A percentile compares a stretch with the other conserved stretches of the same genome.
phyloP scores from a whole-genome alignment of 2,329 filamentous ascomycete species.

The Trichoderma citrinoviride region DNA sequence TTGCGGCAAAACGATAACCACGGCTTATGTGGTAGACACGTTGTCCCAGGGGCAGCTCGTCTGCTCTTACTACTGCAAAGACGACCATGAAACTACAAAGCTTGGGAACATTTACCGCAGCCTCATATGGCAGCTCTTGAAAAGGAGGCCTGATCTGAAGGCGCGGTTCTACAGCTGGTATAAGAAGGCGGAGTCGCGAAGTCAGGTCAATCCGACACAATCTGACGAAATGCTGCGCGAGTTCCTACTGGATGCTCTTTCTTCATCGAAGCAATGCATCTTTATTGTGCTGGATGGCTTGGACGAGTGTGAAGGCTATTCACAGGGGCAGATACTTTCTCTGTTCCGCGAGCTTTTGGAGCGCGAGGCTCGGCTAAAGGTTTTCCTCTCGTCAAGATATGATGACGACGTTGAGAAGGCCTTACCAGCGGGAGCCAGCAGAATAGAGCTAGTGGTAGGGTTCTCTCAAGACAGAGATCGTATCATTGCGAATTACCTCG shows the following conservation, averaged over 20 bases:
- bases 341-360: background rate
- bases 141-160: conserved; percentile 2
- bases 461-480: background rate
- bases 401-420: background rate
- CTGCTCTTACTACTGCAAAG: conserved; percentile 18
- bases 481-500: background rate
- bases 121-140: conserved; percentile 17
- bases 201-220: background rate
- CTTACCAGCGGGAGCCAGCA: background rate
- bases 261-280: background rate
- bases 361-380: background rate
- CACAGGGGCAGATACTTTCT: background rate
- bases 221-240: background rate
- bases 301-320: background rate
- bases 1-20: conserved; percentile 19
- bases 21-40: conserved; percentile 15
- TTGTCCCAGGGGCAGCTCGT: background rate
- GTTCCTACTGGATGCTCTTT: background rate
- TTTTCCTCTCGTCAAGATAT: conserved; percentile 12
- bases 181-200: background rate
- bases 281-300: background rate
- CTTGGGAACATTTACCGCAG: conserved; percentile 17
- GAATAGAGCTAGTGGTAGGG: background rate
- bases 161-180: background rate
- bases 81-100: conserved; percentile 14